Base-by-base conservation (phyloP, 2,329 filamentous ascomycete species). In the Gaeumannomyces sp. region DNA sequence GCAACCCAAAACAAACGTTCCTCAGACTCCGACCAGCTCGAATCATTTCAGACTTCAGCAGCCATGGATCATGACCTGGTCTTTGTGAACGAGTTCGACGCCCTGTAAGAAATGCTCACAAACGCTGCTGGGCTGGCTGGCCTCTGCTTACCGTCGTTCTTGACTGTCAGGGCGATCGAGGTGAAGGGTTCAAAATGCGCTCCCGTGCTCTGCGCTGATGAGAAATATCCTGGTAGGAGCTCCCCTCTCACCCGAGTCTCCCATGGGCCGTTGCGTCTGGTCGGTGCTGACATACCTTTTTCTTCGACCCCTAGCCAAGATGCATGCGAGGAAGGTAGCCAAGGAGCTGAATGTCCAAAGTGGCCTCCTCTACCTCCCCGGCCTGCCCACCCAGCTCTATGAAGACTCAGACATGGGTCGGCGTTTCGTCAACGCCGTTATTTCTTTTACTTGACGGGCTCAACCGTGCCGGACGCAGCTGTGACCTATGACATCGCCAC, bases 381-480 rank as follows among this genome's bases (percentile, higher is more conserved):
- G 85, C 28, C 79, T 84, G 69, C 73, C 78, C 2, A 79, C 81
- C 33, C 73, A 74, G 25, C 75, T 76, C n/a, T 86, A 81, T 68
- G 83, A 86, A 70, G 82, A 87, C 74, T 86, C 85, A 11, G 85
- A 87, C 69, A 81, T 83, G 74, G 80, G 80, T 0, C 80, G 28
- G 74, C 76, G 57, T 86, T 87, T 68, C 80, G 84, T 59, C 85
- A 87, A 71, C 79, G 83, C 57, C 79, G 84, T 75, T 85, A 87
- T 77, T 87, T 87, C 73, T 87, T 82, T 73, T 87, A 87, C 72
- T 71, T 87, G 64, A 78, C 79, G 33, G 85, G 85, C 50, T 80
- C 78, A 65, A 75, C 85, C 73, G 82, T 85, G 66, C 76, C 82
- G 2, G 81, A 82, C 69, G 85, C 82, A 70, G 77, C 77, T 61